A percentile compares a stretch with the other conserved stretches of the same genome.
Evolutionary conservation across 768 basidiomycete genomes (phyloP).

Genomic region (Gelatoporia subvermispora): DNA sequence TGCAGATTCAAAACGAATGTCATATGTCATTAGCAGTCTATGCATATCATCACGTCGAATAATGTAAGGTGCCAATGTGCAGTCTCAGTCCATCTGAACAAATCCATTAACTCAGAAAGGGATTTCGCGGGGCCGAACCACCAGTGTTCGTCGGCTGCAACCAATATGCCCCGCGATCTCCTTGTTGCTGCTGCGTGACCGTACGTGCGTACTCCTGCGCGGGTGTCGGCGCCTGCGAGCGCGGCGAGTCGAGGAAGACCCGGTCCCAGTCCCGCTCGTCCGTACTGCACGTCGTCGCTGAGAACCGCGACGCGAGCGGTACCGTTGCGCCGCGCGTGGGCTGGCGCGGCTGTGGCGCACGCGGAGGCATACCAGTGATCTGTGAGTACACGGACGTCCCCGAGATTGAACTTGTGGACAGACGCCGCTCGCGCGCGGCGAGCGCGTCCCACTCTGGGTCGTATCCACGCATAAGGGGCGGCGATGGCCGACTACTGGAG

Average conservation of each 20-base stretch:
- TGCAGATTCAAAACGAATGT: background rate
- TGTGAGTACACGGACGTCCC: slow-evolving; percentile 63
- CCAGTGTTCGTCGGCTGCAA: slow-evolving; percentile 39
- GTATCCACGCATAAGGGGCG: background rate
- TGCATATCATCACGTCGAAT: background rate
- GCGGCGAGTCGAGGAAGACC: no score
- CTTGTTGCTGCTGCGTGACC: slow-evolving; percentile 28
- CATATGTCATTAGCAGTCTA: background rate
- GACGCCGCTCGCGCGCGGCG: background rate
- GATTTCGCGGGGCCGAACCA: slow-evolving; percentile 43
- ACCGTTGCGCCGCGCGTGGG: slow-evolving; percentile 48
- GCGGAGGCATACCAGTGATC: slow-evolving; percentile 57
- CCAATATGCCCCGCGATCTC: slow-evolving; percentile 30
- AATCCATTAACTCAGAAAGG: slow-evolving; percentile 49
- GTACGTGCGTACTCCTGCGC: slow-evolving; percentile 58
- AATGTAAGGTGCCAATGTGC: background rate
- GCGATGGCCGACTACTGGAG: no score
- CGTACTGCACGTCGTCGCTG: slow-evolving; percentile 39
- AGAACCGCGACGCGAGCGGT: slow-evolving; percentile 43
- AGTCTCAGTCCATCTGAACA: background rate
- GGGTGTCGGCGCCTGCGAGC: slow-evolving; percentile 43
- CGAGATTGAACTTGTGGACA: slow-evolving; percentile 24
- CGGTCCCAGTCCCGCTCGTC: slow-evolving; percentile 23
- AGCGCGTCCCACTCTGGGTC: no score
- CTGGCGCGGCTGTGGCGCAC: slow-evolving; percentile 67